These are phyloP conservation scores for Omphalea diandra DNA, from an alignment of 441 rosid genomes.

Conservation along the genomic window DNA sequence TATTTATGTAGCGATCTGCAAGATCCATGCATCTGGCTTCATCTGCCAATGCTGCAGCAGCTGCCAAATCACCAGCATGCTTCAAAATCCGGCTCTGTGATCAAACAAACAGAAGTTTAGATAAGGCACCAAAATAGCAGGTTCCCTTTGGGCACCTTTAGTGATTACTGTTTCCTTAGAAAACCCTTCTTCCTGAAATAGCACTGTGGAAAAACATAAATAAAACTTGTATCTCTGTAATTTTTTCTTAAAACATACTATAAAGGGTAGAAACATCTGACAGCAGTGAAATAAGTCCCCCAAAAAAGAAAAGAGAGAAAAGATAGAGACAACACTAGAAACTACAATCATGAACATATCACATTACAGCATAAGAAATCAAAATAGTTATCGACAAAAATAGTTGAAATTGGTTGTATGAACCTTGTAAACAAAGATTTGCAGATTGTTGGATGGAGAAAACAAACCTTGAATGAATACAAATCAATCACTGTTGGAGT, in stretches of 20 bases:
- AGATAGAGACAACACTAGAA: not conserved
- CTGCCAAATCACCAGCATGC: conserved; percentile 96
- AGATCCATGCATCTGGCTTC: conserved; percentile 99
- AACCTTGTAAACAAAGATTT: not conserved
- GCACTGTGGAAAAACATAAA: not conserved
- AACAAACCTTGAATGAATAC: conserved; percentile 87
- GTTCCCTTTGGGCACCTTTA: not conserved
- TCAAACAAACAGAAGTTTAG: conserved; percentile 10
- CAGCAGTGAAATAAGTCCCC: conserved; percentile 3
- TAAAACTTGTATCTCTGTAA: not conserved
- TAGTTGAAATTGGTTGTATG: not conserved
- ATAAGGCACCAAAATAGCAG: not conserved
- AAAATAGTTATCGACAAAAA: not conserved
- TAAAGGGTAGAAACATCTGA: not conserved
- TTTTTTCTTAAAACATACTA: not conserved
- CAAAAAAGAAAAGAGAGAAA: not conserved
- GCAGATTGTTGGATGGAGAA: conserved; percentile 9
- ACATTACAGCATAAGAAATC: not conserved
- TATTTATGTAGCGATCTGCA: conserved; percentile 93
- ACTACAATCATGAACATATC: too few relatives aligned
- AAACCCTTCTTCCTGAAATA: not conserved
- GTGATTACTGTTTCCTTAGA: not conserved
- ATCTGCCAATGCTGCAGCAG: conserved; percentile 97
- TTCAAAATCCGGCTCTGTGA: conserved; percentile 95
- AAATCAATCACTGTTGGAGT: conserved; percentile 99